Evolutionary conservation across 2,329 filamentous ascomycete genomes (phyloP), one percentile per base, ranked within the genome.

Genomic region (Thelonectria olida): DNA sequence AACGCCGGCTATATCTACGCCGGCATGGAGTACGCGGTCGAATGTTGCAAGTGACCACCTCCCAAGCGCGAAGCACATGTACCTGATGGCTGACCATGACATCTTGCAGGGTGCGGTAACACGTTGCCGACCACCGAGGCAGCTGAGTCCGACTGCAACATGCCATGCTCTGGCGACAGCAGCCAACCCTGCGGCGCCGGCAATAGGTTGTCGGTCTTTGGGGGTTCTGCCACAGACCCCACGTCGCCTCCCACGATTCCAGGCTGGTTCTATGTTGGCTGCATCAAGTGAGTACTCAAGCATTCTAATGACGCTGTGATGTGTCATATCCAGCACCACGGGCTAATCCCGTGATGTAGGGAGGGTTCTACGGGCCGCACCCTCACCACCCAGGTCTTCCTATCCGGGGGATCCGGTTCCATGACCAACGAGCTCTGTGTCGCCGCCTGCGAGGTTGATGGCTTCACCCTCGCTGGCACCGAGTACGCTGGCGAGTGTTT

Each of bases 401-500:
- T 53, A 5, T 27, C 56, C 3, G 51, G 39, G 2, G 56, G 56
- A 2, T 22, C 42, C n/a, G n/a, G 4, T 10, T 10, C 67, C 48
- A 76, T 82, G 69, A 79, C 74, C 64, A 80, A 76, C 70, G 78
- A 76, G 49, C 79, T 78, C 20, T 87, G 85, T 67, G 76, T 84
- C 49, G 71, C 75, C 5, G 81, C 82, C 71, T 88, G 85, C 72
- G 73, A 79, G 7, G 65, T 58, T 7, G 72, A 74, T 12, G 78
- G 79, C 15, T 82, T 76, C 68, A 67, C 66, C 7, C 77, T 83
- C 42, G 83, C 84, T 7, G 85, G 84, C 7, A 75, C 84, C 1
- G 83, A 87, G 70, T 84, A 82, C 65, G 76, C 74, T 20, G 74
- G 75, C n/a, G 80, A 87, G 70, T 88, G 85, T 74, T 87, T 81